Conservation (phyloP, 2,329 filamentous ascomycete species). For the Aspergillus sp. region DNA sequence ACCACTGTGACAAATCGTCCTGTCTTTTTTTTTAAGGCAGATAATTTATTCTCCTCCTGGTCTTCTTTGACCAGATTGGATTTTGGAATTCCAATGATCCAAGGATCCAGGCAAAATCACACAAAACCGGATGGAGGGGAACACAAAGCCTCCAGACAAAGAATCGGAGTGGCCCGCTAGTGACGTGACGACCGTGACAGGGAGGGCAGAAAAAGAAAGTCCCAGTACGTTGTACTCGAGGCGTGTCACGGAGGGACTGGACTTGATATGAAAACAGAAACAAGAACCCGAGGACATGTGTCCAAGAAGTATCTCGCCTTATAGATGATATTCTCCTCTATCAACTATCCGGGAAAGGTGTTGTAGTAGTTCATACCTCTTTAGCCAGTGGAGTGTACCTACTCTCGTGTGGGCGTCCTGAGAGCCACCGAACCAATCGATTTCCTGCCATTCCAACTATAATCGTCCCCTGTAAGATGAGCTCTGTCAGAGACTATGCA, state of each 20-base stretch:
- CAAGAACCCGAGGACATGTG: too few species aligned
- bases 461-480: neutral
- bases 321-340: too few species aligned
- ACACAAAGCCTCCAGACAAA: conserved; percentile 12
- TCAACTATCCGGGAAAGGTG: too few species aligned
- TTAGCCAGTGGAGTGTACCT: neutral
- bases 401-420: neutral
- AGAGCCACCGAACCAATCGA: neutral
- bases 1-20: neutral
- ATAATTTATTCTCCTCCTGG: too few species aligned
- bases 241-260: neutral
- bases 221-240: neutral
- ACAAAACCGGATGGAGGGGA: neutral
- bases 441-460: neutral
- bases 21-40: too few species aligned
- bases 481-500: conserved; percentile 16
- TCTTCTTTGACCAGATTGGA: neutral
- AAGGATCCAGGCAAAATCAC: neutral
- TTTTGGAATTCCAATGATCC: neutral
- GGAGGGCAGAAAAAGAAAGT: neutral
- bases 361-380: too few species aligned
- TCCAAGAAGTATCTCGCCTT: too few species aligned
- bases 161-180: conserved; percentile 15
- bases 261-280: too few species aligned
- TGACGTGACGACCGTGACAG: conserved; percentile 6